Evolutionary conservation across 202 grass and related monocot species (phyloP).

Genomic region (Zizania palustris): DNA sequence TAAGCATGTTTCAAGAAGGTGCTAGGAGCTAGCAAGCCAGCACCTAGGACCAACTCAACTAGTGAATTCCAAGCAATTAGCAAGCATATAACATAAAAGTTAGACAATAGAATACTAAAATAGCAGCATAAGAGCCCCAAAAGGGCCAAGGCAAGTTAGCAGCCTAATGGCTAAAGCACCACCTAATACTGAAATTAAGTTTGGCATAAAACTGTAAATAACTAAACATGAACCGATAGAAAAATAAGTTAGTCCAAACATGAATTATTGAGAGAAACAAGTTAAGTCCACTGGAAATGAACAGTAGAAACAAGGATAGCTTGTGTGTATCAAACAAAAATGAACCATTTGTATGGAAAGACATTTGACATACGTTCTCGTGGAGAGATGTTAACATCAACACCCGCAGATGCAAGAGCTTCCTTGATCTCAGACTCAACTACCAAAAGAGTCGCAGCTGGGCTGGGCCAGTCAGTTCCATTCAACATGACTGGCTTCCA

Average conservation of each 20-base stretch:
- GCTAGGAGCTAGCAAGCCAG: too few species aligned
- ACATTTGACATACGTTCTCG: conserved; percentile 39
- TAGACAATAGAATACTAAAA: too few species aligned
- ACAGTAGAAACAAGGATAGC: not conserved
- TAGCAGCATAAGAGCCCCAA: too few species aligned
- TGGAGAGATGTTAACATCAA: conserved; percentile 67
- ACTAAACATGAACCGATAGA: not conserved
- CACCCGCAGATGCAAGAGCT: conserved; percentile 70
- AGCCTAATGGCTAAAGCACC: too few species aligned
- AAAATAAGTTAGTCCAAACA: not conserved
- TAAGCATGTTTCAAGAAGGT: too few species aligned
- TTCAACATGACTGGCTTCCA: conserved; percentile 91
- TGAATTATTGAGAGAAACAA: conserved; percentile 16
- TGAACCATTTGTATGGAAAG: conserved; percentile 7
- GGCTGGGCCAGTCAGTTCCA: conserved; percentile 90
- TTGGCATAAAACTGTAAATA: not conserved
- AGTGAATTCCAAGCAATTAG: too few species aligned
- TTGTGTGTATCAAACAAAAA: conserved; percentile 23
- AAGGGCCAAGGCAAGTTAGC: too few species aligned
- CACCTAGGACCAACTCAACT: too few species aligned
- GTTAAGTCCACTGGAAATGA: not conserved
- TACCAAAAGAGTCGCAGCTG: conserved; percentile 55
- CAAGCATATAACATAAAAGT: too few species aligned
- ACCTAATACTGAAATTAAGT: not conserved
- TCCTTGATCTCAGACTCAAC: conserved; percentile 78